Evolutionary conservation across 2,329 filamentous ascomycete species (phyloP).

Genomic region (Claviceps humidiphila): DNA sequence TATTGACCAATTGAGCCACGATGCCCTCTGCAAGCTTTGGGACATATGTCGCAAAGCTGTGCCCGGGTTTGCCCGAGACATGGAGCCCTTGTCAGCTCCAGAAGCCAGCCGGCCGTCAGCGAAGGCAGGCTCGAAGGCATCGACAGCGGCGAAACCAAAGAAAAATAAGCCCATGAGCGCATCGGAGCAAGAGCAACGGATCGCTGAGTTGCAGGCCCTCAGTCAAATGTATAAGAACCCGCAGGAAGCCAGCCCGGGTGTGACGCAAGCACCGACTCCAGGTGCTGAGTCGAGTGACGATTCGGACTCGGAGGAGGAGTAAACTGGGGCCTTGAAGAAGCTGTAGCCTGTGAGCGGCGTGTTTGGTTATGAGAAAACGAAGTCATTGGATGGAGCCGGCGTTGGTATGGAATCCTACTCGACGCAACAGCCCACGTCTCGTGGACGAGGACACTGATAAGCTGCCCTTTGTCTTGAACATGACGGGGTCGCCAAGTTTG

Average conservation of each 20-base stretch:
- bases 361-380: conserved; percentile 8
- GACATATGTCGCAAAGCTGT: conserved; percentile 30
- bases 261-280: conserved; percentile 15
- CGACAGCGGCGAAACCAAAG: conserved; percentile 37
- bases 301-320: conserved; percentile 34
- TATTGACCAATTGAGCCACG: conserved; percentile 42
- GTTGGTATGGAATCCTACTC: conserved; percentile 6
- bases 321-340: conserved; percentile 11
- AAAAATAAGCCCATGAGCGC: conserved; percentile 69
- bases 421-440: not conserved
- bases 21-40: conserved; percentile 40
- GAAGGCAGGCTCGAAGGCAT: conserved; percentile 13
- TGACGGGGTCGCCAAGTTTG: not conserved
- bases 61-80: conserved; percentile 26
- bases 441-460: not conserved
- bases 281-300: conserved; percentile 27
- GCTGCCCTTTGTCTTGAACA: not conserved
- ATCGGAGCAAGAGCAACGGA: conserved; percentile 52
- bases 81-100: conserved; percentile 15
- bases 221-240: conserved; percentile 28
- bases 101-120: conserved; percentile 17
- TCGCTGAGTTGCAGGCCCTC: conserved; percentile 44
- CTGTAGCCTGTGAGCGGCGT: not conserved
- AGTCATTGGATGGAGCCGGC: conserved; percentile 8
- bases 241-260: conserved; percentile 16